Conservation (phyloP, 306 rosid genomes). For the Delonix regia region DNA sequence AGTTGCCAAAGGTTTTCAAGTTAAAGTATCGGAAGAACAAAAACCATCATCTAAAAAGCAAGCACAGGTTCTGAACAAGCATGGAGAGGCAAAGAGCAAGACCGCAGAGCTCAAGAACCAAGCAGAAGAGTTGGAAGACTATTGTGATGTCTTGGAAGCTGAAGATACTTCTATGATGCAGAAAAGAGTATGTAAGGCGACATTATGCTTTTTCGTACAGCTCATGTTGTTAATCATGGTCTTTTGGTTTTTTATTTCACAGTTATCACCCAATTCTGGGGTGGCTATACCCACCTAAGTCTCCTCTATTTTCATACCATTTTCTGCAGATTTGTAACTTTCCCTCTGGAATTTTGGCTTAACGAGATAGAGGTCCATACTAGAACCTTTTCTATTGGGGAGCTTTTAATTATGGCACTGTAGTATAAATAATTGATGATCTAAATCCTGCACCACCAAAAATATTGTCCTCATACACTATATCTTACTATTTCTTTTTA, state of each 20-base stretch:
- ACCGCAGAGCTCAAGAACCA: constrained; percentile 55
- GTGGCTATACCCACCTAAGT: constrained; percentile 74
- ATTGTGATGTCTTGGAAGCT: constrained; percentile 49
- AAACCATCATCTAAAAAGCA: constrained; percentile 56
- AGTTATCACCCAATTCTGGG: constrained; percentile 51
- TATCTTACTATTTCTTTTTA: too few species aligned
- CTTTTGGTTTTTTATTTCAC: constrained; percentile 51
- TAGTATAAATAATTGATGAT: too few species aligned
- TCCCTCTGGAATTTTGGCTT: too few species aligned
- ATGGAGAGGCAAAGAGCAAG: constrained; percentile 54
- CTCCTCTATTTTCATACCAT: background rate
- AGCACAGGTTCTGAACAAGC: constrained; percentile 51
- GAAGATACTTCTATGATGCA: constrained; percentile 62
- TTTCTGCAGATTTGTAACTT: too few species aligned
- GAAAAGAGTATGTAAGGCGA: constrained; percentile 57
- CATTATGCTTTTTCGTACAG: constrained; percentile 58
- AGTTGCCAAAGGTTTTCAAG: constrained; percentile 39
- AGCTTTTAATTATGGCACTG: too few species aligned
- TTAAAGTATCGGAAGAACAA: constrained; percentile 53
- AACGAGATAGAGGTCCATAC: too few species aligned
- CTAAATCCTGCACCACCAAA: too few species aligned
- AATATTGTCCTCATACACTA: too few species aligned
- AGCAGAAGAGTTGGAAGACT: constrained; percentile 57
- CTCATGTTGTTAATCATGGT: constrained; percentile 50
- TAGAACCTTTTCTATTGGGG: too few species aligned